Evolutionary conservation across 179 eudicot species (phyloP), one percentile per base, ranked within the genome.

Genomic region (Monotropa hypopitys): DNA sequence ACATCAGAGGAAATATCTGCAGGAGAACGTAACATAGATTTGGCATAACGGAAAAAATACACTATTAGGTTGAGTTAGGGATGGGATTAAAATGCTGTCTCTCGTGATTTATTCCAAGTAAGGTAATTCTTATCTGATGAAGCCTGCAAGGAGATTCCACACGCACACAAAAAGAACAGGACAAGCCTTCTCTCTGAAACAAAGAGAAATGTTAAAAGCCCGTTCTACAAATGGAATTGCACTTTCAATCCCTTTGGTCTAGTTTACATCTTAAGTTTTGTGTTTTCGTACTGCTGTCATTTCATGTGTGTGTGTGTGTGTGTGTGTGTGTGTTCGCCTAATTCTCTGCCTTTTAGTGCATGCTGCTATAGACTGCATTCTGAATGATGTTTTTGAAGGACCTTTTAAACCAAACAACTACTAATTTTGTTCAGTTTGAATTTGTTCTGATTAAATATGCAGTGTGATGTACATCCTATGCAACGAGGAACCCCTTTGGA

Each of bases 401-500:
- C 20, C 12, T 53, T 26, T 38, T 61, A 53, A 20, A 7, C 32
- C 47, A 73, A 72, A 35, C n/a, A 12, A 57, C 40, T 38, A 53
- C 54, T 71, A 42, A 72, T 72, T 62, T 47, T 57, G 59, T 67
- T 71, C 35, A 57, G 1, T 30, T 66, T 79, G 30, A 70, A 47
- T 72, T 67, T 51, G 32, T 66, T 59, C 67, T 32, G 61, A 33
- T 21, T 28, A 15, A 78, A 45, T 33, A 75, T 93, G 89, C 88
- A 96, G 99, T 86, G 98, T 93, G 83, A 87, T 96, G 97, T 93
- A 93, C 84, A 90, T 96, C 73, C 84, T 96, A 71, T 96, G 98
- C 92, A 96, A 91, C 82, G 99, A 96, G 82, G 99, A 96, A 78
- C 99, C 98, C 57, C 94, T 93, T 38, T 96, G 99, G 98, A 96